Conservation (phyloP, 306 rosid species). For the Bauhinia variegata region DNA sequence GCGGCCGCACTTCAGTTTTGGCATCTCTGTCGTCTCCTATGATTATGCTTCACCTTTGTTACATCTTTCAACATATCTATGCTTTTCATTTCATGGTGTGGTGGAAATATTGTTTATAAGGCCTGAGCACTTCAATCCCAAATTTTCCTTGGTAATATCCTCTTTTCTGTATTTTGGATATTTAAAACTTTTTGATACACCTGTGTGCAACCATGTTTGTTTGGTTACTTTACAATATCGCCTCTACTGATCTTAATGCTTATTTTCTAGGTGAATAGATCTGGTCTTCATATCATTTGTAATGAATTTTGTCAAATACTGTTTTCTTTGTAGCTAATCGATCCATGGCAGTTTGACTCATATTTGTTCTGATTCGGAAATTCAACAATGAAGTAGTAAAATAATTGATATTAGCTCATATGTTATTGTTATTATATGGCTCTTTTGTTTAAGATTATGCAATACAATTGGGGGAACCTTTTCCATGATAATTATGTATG, state of each 20-base stretch:
- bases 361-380: no score
- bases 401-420: no score
- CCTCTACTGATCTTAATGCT: conserved; percentile 12
- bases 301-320: conserved; percentile 33
- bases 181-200: conserved; percentile 26
- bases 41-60: conserved; percentile 18
- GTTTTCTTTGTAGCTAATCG: conserved; percentile 10
- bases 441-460: conserved; percentile 33
- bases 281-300: conserved; percentile 15
- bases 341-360: no score
- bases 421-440: no score
- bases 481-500: conserved; percentile 5
- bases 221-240: conserved; percentile 3
- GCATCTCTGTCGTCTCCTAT: conserved; percentile 20
- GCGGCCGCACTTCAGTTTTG: conserved; percentile 19
- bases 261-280: conserved; percentile 28
- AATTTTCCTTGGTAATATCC: conserved; percentile 19
- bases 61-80: conserved; percentile 19
- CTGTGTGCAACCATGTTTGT: conserved; percentile 15
- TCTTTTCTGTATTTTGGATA: conserved; percentile 19
- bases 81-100: conserved; percentile 12
- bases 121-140: conserved; percentile 23
- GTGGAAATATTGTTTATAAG: conserved; percentile 30
- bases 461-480: conserved; percentile 31
- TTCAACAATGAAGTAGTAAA: no score